phyloP scores from a whole-genome alignment of 2,329 filamentous ascomycete genomes.

The Fusarium hainanense region DNA sequence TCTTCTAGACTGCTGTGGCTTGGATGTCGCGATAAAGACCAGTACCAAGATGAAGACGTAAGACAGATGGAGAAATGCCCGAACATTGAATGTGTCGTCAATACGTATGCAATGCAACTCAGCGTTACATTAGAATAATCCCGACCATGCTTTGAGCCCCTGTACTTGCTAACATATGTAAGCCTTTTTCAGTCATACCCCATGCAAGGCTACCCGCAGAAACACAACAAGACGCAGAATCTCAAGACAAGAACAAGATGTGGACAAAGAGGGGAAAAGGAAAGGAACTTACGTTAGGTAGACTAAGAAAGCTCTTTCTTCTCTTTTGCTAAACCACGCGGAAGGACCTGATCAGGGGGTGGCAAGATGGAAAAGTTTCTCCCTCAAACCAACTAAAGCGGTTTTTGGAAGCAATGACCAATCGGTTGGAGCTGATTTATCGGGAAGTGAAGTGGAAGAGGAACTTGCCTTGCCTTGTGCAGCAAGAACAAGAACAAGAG shows the following conservation, averaged over 20 bases:
- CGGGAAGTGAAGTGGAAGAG: not conserved
- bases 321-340: not conserved
- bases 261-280: not conserved
- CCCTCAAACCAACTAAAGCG: not conserved
- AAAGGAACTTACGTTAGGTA: not conserved
- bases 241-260: not conserved
- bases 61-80: conserved; percentile 22
- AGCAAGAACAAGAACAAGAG: not conserved
- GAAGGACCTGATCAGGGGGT: not conserved
- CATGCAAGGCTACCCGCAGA: conserved; percentile 32
- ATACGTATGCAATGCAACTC: conserved; percentile 27
- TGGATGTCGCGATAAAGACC: not conserved
- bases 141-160: conserved; percentile 26
- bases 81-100: conserved; percentile 29
- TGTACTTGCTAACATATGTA: not conserved
- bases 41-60: not conserved
- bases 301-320: not conserved
- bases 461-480: not conserved
- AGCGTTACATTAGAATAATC: conserved; percentile 26
- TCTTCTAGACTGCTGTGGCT: not conserved
- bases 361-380: conserved; percentile 1
- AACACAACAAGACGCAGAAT: conserved; percentile 1
- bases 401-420: conserved; percentile 12
- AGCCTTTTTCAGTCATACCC: not conserved
- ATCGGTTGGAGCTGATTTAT: conserved; percentile 23